Base-by-base conservation (phyloP, 2,329 filamentous ascomycete genomes). In the Penicillium rolfsii region DNA sequence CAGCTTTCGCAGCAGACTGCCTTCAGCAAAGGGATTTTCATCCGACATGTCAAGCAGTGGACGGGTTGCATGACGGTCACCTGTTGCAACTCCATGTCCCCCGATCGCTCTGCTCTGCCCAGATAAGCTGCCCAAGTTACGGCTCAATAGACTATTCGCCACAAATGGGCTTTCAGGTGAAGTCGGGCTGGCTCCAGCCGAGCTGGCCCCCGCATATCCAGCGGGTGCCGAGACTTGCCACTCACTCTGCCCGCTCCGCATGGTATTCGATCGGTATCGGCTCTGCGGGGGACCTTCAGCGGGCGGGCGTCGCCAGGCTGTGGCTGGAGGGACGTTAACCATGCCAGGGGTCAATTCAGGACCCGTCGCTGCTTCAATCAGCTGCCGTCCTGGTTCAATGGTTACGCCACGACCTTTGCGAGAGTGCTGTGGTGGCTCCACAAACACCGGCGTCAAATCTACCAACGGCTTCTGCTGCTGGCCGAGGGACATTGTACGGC, bases 361-460 rank as follows among this genome's bases (percentile, higher is more conserved):
- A 1, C 76, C 75, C 0, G 79, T 81, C 5, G 79, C 79, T 3
- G 70, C 74, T 14, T 80, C 78, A 26, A 81, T 74, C 0, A 81
- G 68, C 1, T 70, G 77, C 60, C 71, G 66, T 19, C 76, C 77
- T 1, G 71, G 69, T 24, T 75, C 74, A n/a, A 73, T 88, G 82
- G 19, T 66, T 8, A 79, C 70, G n/a, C 74, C 77, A 52, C 73
- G 71, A 4, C 73, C 76, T 55, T 74, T 76, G 30, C 70, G 69
- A 5, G 59, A 62, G 60, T 77, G 73, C 41, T 76, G 74, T 2
- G 88, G 88, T 6, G 87, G 83, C 63, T 90, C 87, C 53, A 83
- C 81, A 70, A 88, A 89, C 52, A 82, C 80, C 0, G 87, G 86
- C 0, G 87, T 87, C 43, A 92, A 81, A 69, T 91, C 89, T 33